These are phyloP conservation scores for Colletotrichum sp. DNA, from an alignment of 2,329 filamentous ascomycete species.

Conservation along the genomic window DNA sequence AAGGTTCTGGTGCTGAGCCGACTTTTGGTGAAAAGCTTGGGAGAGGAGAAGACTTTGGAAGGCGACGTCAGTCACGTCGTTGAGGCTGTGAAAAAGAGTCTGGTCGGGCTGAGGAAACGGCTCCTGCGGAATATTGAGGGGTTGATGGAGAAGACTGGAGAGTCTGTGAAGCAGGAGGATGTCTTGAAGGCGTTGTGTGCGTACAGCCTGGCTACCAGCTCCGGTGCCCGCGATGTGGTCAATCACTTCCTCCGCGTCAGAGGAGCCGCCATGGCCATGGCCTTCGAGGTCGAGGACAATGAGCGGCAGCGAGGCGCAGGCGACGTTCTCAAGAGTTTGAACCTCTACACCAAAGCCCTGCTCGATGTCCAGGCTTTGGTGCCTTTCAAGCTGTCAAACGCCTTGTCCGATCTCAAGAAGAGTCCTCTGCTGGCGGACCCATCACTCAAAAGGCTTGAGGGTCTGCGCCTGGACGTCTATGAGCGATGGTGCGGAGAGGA, in stretches of 20 bases:
- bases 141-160: conserved; percentile 68
- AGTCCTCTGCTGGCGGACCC: conserved; percentile 75
- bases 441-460: conserved; percentile 68
- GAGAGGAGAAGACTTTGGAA: conserved; percentile 45
- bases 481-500: conserved; percentile 83
- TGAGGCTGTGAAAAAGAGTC: conserved; percentile 67
- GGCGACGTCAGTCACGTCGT: conserved; percentile 44
- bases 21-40: conserved; percentile 76
- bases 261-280: conserved; percentile 68
- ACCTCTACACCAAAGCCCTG: conserved; percentile 78
- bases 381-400: conserved; percentile 73
- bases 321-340: conserved; percentile 68
- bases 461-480: conserved; percentile 78
- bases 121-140: conserved; percentile 73
- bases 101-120: conserved; percentile 66
- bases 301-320: conserved; percentile 42
- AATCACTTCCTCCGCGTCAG: conserved; percentile 79
- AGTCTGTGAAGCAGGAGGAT: conserved; percentile 49
- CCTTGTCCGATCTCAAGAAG: conserved; percentile 71
- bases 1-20: conserved; percentile 80
- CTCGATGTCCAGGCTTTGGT: conserved; percentile 79
- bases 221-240: conserved; percentile 79
- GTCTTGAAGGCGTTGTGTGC: conserved; percentile 80
- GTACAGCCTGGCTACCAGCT: conserved; percentile 81
- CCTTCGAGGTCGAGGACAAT: conserved; percentile 59